Conservation (phyloP, 345 rosid genomes). For the Microcos paniculata region DNA sequence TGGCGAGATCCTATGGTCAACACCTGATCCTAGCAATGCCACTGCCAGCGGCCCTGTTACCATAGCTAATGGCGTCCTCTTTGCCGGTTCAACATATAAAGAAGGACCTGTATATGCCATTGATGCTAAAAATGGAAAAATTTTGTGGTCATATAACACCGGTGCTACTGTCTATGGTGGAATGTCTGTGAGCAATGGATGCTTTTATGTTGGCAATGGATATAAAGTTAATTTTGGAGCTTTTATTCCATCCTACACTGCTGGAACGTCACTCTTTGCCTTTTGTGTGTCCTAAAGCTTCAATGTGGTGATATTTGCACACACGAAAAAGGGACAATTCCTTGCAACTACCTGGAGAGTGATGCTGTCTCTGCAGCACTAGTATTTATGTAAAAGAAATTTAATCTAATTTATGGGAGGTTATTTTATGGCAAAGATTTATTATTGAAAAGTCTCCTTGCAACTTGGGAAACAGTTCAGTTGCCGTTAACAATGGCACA, state of each 20-base stretch:
- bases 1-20: conserved; percentile 26
- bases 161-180: conserved; percentile 28
- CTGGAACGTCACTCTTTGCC: conserved; percentile 29
- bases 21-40: conserved; percentile 18
- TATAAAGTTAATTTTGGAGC: conserved; percentile 14
- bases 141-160: conserved; percentile 29
- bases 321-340: not conserved
- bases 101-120: conserved; percentile 30
- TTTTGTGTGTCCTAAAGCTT: conserved; percentile 15
- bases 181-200: conserved; percentile 26
- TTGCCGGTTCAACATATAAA: conserved; percentile 25
- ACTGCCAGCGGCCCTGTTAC: conserved; percentile 24
- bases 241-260: not conserved
- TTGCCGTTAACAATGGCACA: not conserved
- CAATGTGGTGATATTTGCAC: not conserved
- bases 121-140: conserved; percentile 19
- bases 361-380: not conserved
- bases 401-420: not conserved
- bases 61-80: conserved; percentile 27
- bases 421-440: not conserved
- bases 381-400: not conserved
- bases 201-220: conserved; percentile 26
- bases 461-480: not conserved
- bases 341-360: not conserved
- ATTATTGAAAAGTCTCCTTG: not conserved